These are phyloP conservation scores for Butyriboletus appendiculatus DNA, from an alignment of 1,284 basidiomycete species.

Conservation along the genomic window DNA sequence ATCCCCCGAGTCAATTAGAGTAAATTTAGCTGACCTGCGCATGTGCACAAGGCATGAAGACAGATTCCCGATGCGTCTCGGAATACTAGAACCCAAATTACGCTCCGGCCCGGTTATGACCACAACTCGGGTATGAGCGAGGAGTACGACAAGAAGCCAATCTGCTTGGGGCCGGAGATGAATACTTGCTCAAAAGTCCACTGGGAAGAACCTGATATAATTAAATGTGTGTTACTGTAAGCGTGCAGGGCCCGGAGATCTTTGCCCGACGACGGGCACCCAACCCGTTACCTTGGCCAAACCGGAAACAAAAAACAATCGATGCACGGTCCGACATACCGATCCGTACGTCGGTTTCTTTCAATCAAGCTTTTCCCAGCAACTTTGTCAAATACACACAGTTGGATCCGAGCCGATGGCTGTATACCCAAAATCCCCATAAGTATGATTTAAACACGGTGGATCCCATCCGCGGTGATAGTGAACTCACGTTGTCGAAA, in stretches of 20 bases:
- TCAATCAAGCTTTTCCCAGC: constrained; percentile 3
- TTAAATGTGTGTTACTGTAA: background rate
- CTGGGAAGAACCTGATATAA: constrained; percentile 1
- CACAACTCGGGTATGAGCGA: background rate
- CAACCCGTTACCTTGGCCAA: background rate
- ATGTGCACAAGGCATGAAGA: background rate
- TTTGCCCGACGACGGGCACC: background rate
- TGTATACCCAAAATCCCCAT: constrained; percentile 12
- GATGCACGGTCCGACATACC: background rate
- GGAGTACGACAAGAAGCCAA: background rate
- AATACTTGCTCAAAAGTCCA: background rate
- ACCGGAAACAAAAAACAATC: background rate
- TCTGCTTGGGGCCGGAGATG: background rate
- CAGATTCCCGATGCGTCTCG: background rate
- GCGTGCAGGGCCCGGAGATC: background rate
- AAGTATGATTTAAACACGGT: constrained; percentile 1
- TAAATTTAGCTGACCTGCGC: background rate
- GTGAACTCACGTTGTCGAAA: constrained; percentile 41
- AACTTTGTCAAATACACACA: constrained; percentile 27
- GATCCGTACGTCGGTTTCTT: constrained; percentile 1
- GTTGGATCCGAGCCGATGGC: constrained; percentile 35
- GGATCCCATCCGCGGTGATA: background rate
- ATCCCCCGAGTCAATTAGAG: background rate
- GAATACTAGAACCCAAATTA: background rate
- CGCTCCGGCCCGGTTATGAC: background rate